Percentiles rank a stretch among this genome's conserved stretches.
Conservation (phyloP, 2,329 filamentous ascomycete species). For the Talaromyces albobiverticillius region DNA sequence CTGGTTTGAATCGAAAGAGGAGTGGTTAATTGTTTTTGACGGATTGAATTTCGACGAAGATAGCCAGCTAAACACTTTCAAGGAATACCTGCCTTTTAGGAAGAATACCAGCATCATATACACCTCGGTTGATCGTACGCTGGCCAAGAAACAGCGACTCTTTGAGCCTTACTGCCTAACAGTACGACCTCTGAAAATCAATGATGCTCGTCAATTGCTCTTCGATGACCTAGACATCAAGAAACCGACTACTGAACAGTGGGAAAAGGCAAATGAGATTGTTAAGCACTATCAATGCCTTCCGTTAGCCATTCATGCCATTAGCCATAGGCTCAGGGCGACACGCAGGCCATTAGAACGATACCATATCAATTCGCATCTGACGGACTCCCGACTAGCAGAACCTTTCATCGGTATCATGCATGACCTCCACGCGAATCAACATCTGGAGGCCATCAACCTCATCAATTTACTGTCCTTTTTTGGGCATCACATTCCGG, state of each 20-base stretch:
- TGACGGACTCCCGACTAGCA: constrained; percentile 54
- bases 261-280: constrained; percentile 57
- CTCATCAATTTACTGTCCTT: constrained; percentile 64
- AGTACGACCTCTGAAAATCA: constrained; percentile 53
- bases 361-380: constrained; percentile 57
- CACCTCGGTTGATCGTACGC: constrained; percentile 63
- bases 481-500: constrained; percentile 63
- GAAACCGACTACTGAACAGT: constrained; percentile 55
- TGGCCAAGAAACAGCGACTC: constrained; percentile 55
- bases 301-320: constrained; percentile 66
- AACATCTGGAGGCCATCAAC: constrained; percentile 57
- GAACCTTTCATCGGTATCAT: constrained; percentile 48
- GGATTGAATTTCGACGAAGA: constrained; percentile 62
- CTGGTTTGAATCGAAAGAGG: constrained; percentile 61
- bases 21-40: constrained; percentile 68
- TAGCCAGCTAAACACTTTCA: constrained; percentile 49
- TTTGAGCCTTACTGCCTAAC: constrained; percentile 59
- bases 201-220: constrained; percentile 60
- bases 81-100: constrained; percentile 63
- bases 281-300: constrained; percentile 63
- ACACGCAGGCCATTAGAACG: constrained; percentile 60
- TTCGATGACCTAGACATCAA: constrained; percentile 62
- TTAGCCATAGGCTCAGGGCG: constrained; percentile 60
- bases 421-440: constrained; percentile 40
- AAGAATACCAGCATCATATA: constrained; percentile 64